These are phyloP conservation scores for Fabrea salina DNA, from an alignment of 169 alveolate species.

Conservation along the genomic window DNA sequence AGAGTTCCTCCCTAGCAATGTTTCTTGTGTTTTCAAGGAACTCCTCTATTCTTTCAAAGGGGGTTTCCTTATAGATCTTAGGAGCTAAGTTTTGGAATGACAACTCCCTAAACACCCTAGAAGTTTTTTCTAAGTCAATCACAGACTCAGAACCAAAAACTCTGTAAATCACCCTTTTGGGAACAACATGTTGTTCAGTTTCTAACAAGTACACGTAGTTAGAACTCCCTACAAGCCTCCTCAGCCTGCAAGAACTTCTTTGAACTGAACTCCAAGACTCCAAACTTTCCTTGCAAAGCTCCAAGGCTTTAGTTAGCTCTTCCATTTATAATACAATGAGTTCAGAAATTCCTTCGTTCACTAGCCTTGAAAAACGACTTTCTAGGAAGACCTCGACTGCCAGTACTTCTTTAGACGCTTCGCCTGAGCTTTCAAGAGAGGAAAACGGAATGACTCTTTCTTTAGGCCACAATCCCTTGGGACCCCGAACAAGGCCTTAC, in stretches of 20 bases:
- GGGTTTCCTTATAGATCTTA: neutral
- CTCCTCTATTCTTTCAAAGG: slow-evolving; percentile 11
- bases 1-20: neutral
- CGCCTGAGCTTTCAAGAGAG: too few relatives aligned
- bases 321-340: too few relatives aligned
- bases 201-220: neutral
- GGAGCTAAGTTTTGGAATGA: neutral
- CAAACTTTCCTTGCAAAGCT: too few relatives aligned
- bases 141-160: slow-evolving; percentile 4
- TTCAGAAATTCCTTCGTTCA: too few relatives aligned
- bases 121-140: neutral
- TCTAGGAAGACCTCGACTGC: too few relatives aligned
- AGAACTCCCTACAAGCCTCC: slow-evolving; percentile 20
- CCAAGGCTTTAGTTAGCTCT: too few relatives aligned
- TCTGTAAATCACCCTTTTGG: slow-evolving; percentile 4
- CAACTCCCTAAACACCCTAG: neutral
- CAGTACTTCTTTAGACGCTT: too few relatives aligned
- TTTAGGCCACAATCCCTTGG: too few relatives aligned
- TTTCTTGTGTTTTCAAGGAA: neutral
- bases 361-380: too few relatives aligned
- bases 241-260: neutral
- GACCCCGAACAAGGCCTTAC: too few relatives aligned
- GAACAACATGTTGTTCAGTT: neutral
- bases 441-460: too few relatives aligned
- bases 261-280: neutral